phyloP scores from a whole-genome alignment of 805 yeast genomes.

The Pichia kluyveri region DNA sequence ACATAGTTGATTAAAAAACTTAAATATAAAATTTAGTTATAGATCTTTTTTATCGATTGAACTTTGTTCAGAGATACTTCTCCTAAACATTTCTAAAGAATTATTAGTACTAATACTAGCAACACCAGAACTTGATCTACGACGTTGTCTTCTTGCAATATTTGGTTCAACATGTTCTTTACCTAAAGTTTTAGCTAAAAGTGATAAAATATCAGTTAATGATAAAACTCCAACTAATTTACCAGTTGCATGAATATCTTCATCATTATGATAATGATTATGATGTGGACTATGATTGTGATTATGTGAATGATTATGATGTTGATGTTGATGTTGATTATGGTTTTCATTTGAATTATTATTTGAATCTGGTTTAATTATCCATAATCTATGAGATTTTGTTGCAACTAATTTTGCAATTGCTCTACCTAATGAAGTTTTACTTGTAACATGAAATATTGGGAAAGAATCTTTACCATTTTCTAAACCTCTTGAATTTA shows the following conservation, averaged over 20 bases:
- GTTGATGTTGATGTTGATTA: conserved; percentile 2
- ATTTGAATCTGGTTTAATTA: conserved; percentile 46
- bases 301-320: conserved; percentile 2
- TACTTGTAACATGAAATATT: conserved; percentile 81
- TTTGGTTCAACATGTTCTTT: conserved; percentile 67
- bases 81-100: conserved; percentile 35
- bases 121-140: conserved; percentile 43
- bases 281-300: not conserved
- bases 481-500: conserved; percentile 81
- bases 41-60: not conserved
- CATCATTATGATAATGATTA: conserved; percentile 8
- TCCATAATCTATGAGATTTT: conserved; percentile 83
- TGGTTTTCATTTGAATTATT: not conserved
- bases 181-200: conserved; percentile 71
- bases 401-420: conserved; percentile 95
- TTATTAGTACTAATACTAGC: conserved; percentile 29
- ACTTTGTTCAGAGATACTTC: conserved; percentile 24
- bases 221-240: conserved; percentile 86
- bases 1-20: too few relatives aligned
- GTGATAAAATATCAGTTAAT: conserved; percentile 77
- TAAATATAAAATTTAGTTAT: too few relatives aligned
- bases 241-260: conserved; percentile 52
- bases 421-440: conserved; percentile 75
- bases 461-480: conserved; percentile 97
- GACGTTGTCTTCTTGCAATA: conserved; percentile 80